phyloP scores from a whole-genome alignment of 2,329 filamentous ascomycete species.

The Colletotrichum karsti region DNA sequence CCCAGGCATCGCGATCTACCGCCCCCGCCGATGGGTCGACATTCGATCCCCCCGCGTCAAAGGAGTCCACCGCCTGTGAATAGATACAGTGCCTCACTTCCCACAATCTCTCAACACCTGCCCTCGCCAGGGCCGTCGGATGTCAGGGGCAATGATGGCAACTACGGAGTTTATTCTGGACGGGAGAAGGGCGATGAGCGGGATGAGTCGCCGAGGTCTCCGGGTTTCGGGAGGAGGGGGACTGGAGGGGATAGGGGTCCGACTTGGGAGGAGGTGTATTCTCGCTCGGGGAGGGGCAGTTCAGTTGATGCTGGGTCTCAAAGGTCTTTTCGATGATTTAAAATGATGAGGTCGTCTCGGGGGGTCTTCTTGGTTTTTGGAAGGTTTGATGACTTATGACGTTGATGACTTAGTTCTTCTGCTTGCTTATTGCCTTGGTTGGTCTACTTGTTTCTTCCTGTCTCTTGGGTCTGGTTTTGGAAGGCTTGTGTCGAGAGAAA shows the following conservation, averaged over 20 bases:
- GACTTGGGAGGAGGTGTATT: slow-evolving; percentile 16
- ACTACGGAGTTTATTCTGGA: slow-evolving; percentile 10
- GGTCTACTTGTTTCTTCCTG: neutral
- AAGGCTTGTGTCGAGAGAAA: neutral
- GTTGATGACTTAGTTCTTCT: neutral
- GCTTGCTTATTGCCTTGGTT: neutral
- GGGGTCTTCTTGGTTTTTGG: neutral
- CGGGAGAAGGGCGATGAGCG: neutral
- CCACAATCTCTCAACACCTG: neutral
- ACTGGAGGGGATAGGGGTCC: neutral
- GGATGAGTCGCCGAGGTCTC: slow-evolving; percentile 14
- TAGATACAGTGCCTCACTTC: slow-evolving; percentile 14
- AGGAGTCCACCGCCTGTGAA: slow-evolving; percentile 19
- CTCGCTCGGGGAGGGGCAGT: neutral
- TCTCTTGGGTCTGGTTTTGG: neutral
- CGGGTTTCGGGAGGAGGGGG: neutral
- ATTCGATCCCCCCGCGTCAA: neutral
- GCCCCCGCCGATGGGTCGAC: slow-evolving; percentile 13
- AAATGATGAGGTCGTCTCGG: neutral
- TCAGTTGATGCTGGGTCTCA: neutral
- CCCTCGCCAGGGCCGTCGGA: neutral
- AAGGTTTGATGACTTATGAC: neutral
- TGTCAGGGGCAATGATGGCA: neutral
- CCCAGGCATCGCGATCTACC: slow-evolving; percentile 1
- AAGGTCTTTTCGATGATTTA: slow-evolving; percentile 13